A percentile compares a stretch with the other conserved stretches of the same genome.
phyloP scores from a whole-genome alignment of 192 early-diverging fungal genomes.

The Rhizophagus clarus region DNA sequence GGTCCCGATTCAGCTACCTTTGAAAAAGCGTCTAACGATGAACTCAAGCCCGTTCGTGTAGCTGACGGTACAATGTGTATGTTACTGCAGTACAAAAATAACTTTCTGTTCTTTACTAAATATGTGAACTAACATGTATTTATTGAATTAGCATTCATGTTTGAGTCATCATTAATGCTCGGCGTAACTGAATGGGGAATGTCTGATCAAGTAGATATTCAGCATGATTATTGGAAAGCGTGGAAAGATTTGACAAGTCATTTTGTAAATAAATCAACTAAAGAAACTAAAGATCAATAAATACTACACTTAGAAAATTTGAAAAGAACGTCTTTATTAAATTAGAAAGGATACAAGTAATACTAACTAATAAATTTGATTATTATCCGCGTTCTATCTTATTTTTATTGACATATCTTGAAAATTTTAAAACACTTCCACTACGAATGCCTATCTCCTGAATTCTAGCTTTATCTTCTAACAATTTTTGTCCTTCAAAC shows the following conservation, averaged over 20 bases:
- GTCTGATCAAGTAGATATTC: slow-evolving; percentile 67
- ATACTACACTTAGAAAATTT: background rate
- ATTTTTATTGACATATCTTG: slow-evolving; percentile 7
- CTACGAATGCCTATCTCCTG: slow-evolving; percentile 29
- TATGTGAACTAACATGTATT: background rate
- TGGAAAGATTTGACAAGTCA: slow-evolving; percentile 68
- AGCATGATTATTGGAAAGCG: slow-evolving; percentile 86
- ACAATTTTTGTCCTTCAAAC: slow-evolving; percentile 24
- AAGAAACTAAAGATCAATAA: background rate
- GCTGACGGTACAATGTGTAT: slow-evolving; percentile 63
- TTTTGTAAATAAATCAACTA: slow-evolving; percentile 39
- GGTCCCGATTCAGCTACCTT: slow-evolving; percentile 88
- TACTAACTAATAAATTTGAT: background rate
- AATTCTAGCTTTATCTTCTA: slow-evolving; percentile 20
- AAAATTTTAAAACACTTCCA: slow-evolving; percentile 26
- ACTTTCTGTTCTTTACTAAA: background rate
- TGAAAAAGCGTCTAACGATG: slow-evolving; percentile 67
- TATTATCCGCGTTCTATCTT: background rate
- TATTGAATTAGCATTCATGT: slow-evolving; percentile 85
- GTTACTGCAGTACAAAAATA: background rate
- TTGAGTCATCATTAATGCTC: slow-evolving; percentile 84
- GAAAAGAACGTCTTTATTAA: background rate
- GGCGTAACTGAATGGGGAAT: slow-evolving; percentile 83
- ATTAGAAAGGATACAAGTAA: background rate
- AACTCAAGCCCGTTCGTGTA: slow-evolving; percentile 76